A percentile compares a stretch with the other conserved stretches of the same genome.
Evolutionary conservation across 2,329 filamentous ascomycete species (phyloP).

Genomic region (Trichophyton simii): DNA sequence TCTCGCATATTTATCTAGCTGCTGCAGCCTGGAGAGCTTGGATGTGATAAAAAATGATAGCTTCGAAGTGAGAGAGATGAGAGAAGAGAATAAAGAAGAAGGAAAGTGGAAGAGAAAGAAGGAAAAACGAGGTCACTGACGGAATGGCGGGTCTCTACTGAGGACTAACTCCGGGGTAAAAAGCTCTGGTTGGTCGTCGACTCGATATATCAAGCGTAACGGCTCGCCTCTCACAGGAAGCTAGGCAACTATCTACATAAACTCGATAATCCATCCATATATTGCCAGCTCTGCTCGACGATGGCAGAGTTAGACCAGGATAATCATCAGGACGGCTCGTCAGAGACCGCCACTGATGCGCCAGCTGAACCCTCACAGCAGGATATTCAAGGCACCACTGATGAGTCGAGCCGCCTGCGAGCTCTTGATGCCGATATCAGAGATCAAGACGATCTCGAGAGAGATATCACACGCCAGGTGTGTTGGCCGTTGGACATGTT

Average conservation of each 20-base stretch:
- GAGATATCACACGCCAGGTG: conserved; percentile 60
- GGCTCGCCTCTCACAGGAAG: neutral
- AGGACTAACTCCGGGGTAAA: neutral
- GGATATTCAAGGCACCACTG: conserved; percentile 15
- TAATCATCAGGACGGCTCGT: neutral
- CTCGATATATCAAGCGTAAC: neutral
- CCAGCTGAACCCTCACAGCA: neutral
- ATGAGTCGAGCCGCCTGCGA: conserved; percentile 49
- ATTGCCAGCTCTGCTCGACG: neutral
- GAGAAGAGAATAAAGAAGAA: neutral
- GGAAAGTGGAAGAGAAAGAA: neutral
- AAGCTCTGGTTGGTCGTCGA: neutral
- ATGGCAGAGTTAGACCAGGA: neutral
- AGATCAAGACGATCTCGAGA: conserved; percentile 80
- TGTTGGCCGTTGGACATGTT: neutral
- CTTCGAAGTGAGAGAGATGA: neutral
- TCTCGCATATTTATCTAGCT: neutral
- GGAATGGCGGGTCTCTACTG: neutral
- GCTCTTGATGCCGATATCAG: conserved; percentile 57
- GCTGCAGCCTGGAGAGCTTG: neutral
- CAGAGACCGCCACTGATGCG: neutral
- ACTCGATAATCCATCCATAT: neutral
- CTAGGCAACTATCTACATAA: neutral
- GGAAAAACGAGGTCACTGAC: neutral
- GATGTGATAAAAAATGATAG: neutral